phyloP scores from a whole-genome alignment of 345 rosid species.

The Combretum micranthum region DNA sequence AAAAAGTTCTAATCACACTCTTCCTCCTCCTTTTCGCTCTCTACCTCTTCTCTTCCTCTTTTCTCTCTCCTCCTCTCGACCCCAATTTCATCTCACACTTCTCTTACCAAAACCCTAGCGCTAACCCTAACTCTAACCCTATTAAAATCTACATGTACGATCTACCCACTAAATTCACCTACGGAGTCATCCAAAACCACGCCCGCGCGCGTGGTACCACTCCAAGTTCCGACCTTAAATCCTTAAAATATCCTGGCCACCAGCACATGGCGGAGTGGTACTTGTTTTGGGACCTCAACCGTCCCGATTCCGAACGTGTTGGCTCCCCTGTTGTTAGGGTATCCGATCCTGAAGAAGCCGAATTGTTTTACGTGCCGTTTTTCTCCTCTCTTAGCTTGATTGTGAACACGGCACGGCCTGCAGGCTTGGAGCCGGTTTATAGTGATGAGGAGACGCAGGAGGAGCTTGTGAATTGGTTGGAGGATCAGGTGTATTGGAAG shows the following conservation, averaged over 20 bases:
- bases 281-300: constrained; percentile 61
- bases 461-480: constrained; percentile 71
- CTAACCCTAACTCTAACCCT: no score
- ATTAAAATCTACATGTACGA: constrained; percentile 71
- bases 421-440: constrained; percentile 37
- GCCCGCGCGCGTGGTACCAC: constrained; percentile 61
- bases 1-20: constrained; percentile 38
- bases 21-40: constrained; percentile 45
- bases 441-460: constrained; percentile 90
- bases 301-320: constrained; percentile 46
- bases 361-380: constrained; percentile 79
- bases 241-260: constrained; percentile 83
- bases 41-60: constrained; percentile 57
- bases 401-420: constrained; percentile 44
- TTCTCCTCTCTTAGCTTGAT: constrained; percentile 81
- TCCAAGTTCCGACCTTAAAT: constrained; percentile 34
- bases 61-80: constrained; percentile 37
- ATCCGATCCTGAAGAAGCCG: constrained; percentile 73
- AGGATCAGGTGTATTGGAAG: constrained; percentile 74
- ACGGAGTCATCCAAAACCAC: constrained; percentile 74
- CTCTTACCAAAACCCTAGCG: background rate
- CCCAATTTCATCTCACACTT: constrained; percentile 16
- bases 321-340: constrained; percentile 59
- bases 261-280: constrained; percentile 99
- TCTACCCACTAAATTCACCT: constrained; percentile 70